These are phyloP conservation scores for Centrapalus pauciflorus DNA, from an alignment of 129 eudicot genomes.

Conservation along the genomic window DNA sequence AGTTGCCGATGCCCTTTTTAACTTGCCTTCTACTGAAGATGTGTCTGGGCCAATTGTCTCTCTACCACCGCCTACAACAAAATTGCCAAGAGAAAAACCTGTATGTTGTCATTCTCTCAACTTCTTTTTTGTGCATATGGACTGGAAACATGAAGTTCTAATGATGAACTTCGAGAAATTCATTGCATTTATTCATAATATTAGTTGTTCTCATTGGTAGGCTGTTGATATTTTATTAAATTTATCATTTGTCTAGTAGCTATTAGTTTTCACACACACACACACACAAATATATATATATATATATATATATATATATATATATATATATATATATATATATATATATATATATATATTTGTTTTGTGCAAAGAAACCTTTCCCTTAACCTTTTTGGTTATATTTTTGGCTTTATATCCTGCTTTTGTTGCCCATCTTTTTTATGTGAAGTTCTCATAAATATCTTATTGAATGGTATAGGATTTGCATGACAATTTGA, in stretches of 20 bases:
- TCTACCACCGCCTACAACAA: conserved; percentile 73
- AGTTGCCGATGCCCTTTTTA: conserved; percentile 78
- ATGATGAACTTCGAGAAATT: no score
- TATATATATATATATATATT: no score
- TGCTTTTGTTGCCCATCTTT: background rate
- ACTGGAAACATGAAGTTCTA: no score
- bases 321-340: no score
- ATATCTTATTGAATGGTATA: background rate
- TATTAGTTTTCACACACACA: no score
- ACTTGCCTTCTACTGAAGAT: conserved; percentile 67
- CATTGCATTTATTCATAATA: no score
- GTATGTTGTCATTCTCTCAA: conserved; percentile 27
- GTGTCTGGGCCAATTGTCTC: conserved; percentile 71
- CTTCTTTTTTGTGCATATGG: no score
- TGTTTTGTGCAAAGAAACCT: background rate
- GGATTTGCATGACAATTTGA: background rate
- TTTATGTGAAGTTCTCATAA: background rate
- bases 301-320: no score
- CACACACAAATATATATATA: no score
- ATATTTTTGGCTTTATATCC: background rate
- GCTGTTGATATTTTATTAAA: background rate
- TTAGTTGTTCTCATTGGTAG: no score
- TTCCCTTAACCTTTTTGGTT: background rate
- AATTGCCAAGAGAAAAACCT: conserved; percentile 87
- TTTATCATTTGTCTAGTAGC: no score